Conservation (phyloP, 2,329 filamentous ascomycete genomes). For the Sporothrix pallida region DNA sequence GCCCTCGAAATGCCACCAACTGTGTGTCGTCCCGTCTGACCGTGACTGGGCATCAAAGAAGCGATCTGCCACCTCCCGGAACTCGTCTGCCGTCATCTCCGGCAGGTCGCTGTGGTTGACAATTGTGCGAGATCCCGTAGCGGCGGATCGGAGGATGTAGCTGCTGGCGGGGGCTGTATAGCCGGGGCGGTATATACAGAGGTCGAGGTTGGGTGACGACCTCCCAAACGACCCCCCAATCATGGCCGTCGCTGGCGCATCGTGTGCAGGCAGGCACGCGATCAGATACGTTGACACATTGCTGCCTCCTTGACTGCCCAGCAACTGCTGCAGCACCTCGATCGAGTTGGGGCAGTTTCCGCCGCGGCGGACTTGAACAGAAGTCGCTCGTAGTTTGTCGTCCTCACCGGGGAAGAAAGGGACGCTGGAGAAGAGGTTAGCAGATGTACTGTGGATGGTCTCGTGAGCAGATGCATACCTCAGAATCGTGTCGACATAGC, state of each 20-base stretch:
- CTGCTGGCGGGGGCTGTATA: constrained; percentile 66
- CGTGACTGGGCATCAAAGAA: constrained; percentile 43
- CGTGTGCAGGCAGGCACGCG: constrained; percentile 59
- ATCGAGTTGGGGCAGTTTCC: constrained; percentile 76
- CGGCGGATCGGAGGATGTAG: constrained; percentile 69
- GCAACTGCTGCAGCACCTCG: constrained; percentile 70
- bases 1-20: constrained; percentile 78
- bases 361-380: constrained; percentile 65
- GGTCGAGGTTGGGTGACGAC: constrained; percentile 54
- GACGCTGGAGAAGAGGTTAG: constrained; percentile 53
- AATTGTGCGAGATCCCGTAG: constrained; percentile 68
- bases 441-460: background rate
- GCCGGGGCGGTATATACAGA: constrained; percentile 65
- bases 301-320: constrained; percentile 40
- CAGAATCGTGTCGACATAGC: constrained; percentile 74
- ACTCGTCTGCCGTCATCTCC: constrained; percentile 71
- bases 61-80: constrained; percentile 51
- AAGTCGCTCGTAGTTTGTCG: constrained; percentile 71
- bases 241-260: constrained; percentile 45
- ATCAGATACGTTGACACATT: constrained; percentile 52
- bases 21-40: constrained; percentile 42
- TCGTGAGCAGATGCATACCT: constrained; percentile 53
- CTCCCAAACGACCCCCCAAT: constrained; percentile 27
- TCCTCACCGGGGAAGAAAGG: constrained; percentile 73
- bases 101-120: constrained; percentile 71